A percentile compares a stretch with the other conserved stretches of the same genome.
Conservation (phyloP, 2,329 filamentous ascomycete species). For the Coniella lustricola region DNA sequence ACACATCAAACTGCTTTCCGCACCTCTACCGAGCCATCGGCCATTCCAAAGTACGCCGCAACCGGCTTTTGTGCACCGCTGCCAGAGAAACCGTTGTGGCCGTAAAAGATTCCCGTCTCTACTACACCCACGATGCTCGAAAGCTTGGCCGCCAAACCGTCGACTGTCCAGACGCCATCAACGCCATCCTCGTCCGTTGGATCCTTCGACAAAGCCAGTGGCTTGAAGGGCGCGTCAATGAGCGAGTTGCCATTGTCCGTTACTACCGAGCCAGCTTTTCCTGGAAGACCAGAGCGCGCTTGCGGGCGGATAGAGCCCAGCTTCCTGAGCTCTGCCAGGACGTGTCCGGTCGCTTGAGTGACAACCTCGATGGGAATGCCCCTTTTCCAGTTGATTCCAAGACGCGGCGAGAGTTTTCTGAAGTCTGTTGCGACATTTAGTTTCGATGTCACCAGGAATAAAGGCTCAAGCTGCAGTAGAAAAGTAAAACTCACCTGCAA, state of each 20-base stretch:
- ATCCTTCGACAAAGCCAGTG: conserved; percentile 59
- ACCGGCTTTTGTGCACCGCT: conserved; percentile 82
- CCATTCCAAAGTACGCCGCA: conserved; percentile 91
- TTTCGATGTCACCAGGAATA: too few species aligned
- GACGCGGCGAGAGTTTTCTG: conserved; percentile 73
- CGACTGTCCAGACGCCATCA: conserved; percentile 73
- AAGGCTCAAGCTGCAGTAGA: too few species aligned
- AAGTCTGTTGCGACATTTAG: conserved; percentile 53
- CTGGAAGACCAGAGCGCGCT: conserved; percentile 64
- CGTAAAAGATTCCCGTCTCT: conserved; percentile 86
- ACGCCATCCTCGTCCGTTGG: conserved; percentile 43
- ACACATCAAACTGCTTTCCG: conserved; percentile 4
- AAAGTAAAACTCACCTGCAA: conserved; percentile 56
- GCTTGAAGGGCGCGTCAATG: conserved; percentile 82
- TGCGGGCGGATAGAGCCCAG: conserved; percentile 67
- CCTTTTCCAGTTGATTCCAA: conserved; percentile 71
- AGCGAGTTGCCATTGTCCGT: conserved; percentile 86
- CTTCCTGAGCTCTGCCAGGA: conserved; percentile 62
- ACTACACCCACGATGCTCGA: conserved; percentile 80
- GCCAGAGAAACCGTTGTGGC: conserved; percentile 64
- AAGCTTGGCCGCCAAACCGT: conserved; percentile 64
- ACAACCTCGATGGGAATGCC: conserved; percentile 89
- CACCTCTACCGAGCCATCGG: conserved; percentile 62
- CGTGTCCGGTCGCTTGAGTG: conserved; percentile 71
- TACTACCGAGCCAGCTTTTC: conserved; percentile 71